A percentile compares a stretch with the other conserved stretches of the same genome.
Evolutionary conservation across 2,329 filamentous ascomycete genomes (phyloP).

Genomic region (Neonectria neomacrospora): DNA sequence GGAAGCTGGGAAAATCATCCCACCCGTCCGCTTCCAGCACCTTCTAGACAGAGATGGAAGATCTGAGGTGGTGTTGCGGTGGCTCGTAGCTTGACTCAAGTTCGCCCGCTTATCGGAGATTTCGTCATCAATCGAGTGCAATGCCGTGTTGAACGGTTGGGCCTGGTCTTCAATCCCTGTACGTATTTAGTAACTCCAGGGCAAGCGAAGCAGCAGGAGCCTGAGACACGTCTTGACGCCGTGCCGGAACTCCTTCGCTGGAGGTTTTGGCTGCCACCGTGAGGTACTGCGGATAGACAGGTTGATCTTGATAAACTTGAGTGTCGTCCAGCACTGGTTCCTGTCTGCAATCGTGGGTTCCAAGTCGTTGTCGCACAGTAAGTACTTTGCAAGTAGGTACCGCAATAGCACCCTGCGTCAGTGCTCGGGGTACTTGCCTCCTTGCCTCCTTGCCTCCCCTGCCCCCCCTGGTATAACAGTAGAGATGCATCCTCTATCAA

Average conservation of each 20-base stretch:
- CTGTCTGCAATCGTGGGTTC: no score
- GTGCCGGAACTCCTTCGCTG: background rate
- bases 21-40: background rate
- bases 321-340: background rate
- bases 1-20: slow-evolving; percentile 2
- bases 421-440: background rate
- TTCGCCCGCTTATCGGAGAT: slow-evolving; percentile 44
- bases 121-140: slow-evolving; percentile 38
- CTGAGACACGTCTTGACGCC: background rate
- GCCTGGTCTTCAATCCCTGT: slow-evolving; percentile 27
- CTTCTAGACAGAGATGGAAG: slow-evolving; percentile 6
- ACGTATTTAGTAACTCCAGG: no score
- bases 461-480: background rate
- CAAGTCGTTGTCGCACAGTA: no score
- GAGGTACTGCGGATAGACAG: background rate
- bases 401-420: background rate
- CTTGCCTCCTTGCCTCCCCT: background rate
- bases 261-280: background rate
- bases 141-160: slow-evolving; percentile 14
- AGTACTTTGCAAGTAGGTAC: no score
- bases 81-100: slow-evolving; percentile 3
- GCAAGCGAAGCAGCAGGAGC: background rate
- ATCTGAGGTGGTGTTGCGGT: background rate
- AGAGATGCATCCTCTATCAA: background rate
- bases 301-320: background rate